Evolutionary conservation across 2,329 filamentous ascomycete species (phyloP), one percentile per base, ranked within the genome.

Genomic region (Aureobasidium sp.): DNA sequence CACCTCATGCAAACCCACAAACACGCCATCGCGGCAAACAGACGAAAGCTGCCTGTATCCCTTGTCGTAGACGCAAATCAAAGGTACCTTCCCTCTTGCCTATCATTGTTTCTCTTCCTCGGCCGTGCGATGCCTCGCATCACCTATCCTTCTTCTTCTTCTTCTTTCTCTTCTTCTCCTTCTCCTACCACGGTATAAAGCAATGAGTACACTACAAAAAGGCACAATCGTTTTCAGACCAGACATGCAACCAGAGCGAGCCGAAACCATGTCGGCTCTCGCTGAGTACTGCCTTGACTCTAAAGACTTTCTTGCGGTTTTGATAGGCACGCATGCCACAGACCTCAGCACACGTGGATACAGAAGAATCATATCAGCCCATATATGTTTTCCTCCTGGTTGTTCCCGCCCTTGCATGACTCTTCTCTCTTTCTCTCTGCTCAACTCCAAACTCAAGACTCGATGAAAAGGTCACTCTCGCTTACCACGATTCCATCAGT

Each of bases 1-100:
- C 42, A 5, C 32, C 55, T 15, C 41, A 58, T 2, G n/a, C 42
- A 5, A n/a, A 17, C 12, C 0, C 26, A 12, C 34, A 37, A 12
- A 20, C 27, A 27, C 41, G 56, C 9, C 32, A 29, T 44, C 32
- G 44, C 17, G 44, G 56, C 13, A 39, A 39, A 6, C 56, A 59
- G 13, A 59, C 56, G 41, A 59, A 59, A 59, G 56, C 56, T 46
- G 56, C 56, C 1, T 59, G 56, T 15, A n/a, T 59, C 2, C 44
- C 56, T 13, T 59, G 56, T 17, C 56, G 56, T n/a, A 48, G 41
- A 41, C 42, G 56, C 34, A 59, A 59, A 10, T 59, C 56, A 59
- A 59, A 59, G 56, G 56, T 50, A 59, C 15, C 13, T 15, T 12
- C 20, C 20, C 9, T 12, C 20, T 13, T 50, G 27, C 29, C 41